Evolutionary conservation across 768 basidiomycete genomes (phyloP).

Genomic region (Boletus rubescentipes): DNA sequence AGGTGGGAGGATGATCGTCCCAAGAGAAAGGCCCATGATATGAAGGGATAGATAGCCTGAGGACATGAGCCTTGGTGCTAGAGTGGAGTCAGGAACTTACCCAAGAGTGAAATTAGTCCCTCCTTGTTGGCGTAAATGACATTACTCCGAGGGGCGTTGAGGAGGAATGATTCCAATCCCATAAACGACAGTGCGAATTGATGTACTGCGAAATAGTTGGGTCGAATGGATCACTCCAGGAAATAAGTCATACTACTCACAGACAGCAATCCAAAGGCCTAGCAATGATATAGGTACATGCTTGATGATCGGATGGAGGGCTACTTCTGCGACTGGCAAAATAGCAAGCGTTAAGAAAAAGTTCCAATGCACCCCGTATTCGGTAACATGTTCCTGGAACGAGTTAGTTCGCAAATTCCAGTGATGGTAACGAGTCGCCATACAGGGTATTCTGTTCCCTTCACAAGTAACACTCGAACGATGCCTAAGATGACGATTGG

Average conservation of each 20-base stretch:
- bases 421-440: slow-evolving; percentile 14
- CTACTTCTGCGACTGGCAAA: slow-evolving; percentile 69
- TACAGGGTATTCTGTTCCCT: slow-evolving; percentile 93
- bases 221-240: background rate
- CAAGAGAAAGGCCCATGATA: slow-evolving; percentile 78
- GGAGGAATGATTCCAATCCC: slow-evolving; percentile 61
- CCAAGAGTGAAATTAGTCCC: slow-evolving; percentile 78
- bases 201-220: slow-evolving; percentile 53
- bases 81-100: slow-evolving; percentile 33
- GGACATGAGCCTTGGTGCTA: background rate
- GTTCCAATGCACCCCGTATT: slow-evolving; percentile 98
- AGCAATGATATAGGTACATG: slow-evolving; percentile 58
- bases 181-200: slow-evolving; percentile 59
- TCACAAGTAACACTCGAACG: slow-evolving; percentile 79
- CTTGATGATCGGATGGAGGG: slow-evolving; percentile 65
- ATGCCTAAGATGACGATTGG: slow-evolving; percentile 76
- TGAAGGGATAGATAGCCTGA: slow-evolving; percentile 90
- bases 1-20: slow-evolving; percentile 78
- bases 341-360: slow-evolving; percentile 93
- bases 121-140: slow-evolving; percentile 87
- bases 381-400: slow-evolving; percentile 86
- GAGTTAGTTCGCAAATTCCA: background rate
- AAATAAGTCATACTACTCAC: slow-evolving; percentile 38
- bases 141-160: slow-evolving; percentile 59
- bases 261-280: slow-evolving; percentile 56